Evolutionary conservation across 2,329 filamentous ascomycete species (phyloP).

Genomic region (Exophiala aquamarina): DNA sequence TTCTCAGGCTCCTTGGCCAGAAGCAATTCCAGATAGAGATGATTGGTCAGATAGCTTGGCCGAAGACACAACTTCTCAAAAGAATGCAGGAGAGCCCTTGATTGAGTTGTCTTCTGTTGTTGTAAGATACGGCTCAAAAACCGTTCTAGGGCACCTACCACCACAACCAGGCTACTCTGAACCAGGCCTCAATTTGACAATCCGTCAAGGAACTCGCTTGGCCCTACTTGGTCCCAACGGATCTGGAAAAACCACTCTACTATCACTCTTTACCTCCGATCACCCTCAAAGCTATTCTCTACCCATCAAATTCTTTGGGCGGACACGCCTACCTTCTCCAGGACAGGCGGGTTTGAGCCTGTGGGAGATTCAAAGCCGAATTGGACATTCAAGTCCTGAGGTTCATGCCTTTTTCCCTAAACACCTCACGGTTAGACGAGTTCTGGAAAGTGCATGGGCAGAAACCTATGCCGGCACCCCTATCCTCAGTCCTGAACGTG

Average conservation of each 20-base stretch:
- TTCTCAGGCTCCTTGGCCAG: too few species aligned
- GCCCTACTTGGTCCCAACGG: conserved; percentile 91
- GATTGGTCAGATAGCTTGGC: too few species aligned
- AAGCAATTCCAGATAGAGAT: too few species aligned
- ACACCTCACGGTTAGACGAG: conserved; percentile 67
- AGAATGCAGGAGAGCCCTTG: conserved; percentile 67
- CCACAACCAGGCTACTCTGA: conserved; percentile 47
- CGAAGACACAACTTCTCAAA: too few species aligned
- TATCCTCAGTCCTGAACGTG: conserved; percentile 58
- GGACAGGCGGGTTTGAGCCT: conserved; percentile 76
- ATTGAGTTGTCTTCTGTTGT: conserved; percentile 85
- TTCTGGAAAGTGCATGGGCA: conserved; percentile 84
- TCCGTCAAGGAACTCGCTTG: conserved; percentile 82
- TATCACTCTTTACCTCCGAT: conserved; percentile 90
- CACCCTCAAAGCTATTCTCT: conserved; percentile 92
- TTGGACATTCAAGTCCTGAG: conserved; percentile 92
- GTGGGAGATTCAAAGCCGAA: conserved; percentile 85
- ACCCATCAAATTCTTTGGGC: conserved; percentile 82
- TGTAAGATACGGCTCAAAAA: conserved; percentile 75
- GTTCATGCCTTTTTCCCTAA: conserved; percentile 91
- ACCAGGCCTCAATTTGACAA: conserved; percentile 76
- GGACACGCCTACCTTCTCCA: conserved; percentile 72
- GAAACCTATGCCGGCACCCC: conserved; percentile 79
- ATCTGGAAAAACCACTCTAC: conserved; percentile 91
- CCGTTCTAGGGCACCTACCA: conserved; percentile 72